Evolutionary conservation across 495 filamentous ascomycete genomes (phyloP).

Genomic region (Aspergillus wentii): DNA sequence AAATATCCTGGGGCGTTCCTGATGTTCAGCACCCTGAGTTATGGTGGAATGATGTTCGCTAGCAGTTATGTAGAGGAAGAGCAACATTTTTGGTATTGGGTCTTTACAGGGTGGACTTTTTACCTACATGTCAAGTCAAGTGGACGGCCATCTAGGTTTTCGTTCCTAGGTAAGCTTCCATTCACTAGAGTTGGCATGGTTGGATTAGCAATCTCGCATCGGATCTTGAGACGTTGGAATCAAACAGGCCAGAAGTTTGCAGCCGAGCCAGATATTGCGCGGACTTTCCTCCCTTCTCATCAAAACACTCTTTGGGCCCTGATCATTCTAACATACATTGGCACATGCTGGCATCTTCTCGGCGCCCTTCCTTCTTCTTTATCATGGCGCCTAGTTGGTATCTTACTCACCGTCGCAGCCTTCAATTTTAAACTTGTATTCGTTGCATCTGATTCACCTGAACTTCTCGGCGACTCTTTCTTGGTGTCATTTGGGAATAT

Average conservation of each 20-base stretch:
- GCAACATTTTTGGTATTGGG: slow-evolving; percentile 98
- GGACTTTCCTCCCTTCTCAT: slow-evolving; percentile 56
- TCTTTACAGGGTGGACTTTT: slow-evolving; percentile 69
- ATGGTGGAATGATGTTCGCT: slow-evolving; percentile 91
- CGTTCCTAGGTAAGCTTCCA: neutral
- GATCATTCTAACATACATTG: slow-evolving; percentile 63
- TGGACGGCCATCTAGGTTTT: slow-evolving; percentile 1
- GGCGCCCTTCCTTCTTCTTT: slow-evolving; percentile 22
- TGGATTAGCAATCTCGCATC: slow-evolving; percentile 38
- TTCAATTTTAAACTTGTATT: slow-evolving; percentile 83
- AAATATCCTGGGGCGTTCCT: slow-evolving; percentile 25
- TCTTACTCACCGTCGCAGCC: slow-evolving; percentile 42
- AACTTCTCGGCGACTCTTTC: slow-evolving; percentile 60
- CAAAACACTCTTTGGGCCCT: slow-evolving; percentile 69
- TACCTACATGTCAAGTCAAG: slow-evolving; percentile 54
- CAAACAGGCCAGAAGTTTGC: slow-evolving; percentile 95
- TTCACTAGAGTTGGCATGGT: slow-evolving; percentile 11
- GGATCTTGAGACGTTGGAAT: slow-evolving; percentile 78
- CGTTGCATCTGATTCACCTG: slow-evolving; percentile 77
- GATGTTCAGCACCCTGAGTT: slow-evolving; percentile 43
- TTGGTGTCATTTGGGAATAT: slow-evolving; percentile 36
- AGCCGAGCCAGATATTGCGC: slow-evolving; percentile 79
- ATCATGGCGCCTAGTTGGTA: slow-evolving; percentile 14
- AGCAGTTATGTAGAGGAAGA: slow-evolving; percentile 98
- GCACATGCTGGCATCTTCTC: slow-evolving; percentile 32